phyloP scores from a whole-genome alignment of 805 yeast species.

The Cyberlindnera meyerae region DNA sequence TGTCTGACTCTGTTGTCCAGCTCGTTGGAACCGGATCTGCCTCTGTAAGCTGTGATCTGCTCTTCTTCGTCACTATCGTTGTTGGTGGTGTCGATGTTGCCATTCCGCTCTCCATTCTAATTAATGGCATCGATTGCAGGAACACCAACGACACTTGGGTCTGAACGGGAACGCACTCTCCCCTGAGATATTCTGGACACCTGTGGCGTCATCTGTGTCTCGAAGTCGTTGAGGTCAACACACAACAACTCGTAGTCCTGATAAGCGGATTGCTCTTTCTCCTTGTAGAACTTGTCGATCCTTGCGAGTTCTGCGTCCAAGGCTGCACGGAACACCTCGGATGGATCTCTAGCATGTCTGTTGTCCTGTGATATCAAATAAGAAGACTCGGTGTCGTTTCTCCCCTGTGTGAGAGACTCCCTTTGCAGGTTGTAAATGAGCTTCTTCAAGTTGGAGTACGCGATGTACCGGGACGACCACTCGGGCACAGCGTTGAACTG shows the following conservation, averaged over 20 bases:
- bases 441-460: slow-evolving; percentile 83
- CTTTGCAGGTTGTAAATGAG: slow-evolving; percentile 78
- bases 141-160: slow-evolving; percentile 12
- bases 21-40: slow-evolving; percentile 21
- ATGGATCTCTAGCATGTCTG: slow-evolving; percentile 40
- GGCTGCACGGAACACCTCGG: slow-evolving; percentile 59
- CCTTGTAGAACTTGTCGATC: slow-evolving; percentile 67
- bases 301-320: slow-evolving; percentile 73
- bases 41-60: slow-evolving; percentile 15
- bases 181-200: background rate
- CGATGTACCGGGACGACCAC: slow-evolving; percentile 90
- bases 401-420: slow-evolving; percentile 33
- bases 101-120: background rate
- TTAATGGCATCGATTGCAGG: background rate
- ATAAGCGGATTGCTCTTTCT: slow-evolving; percentile 57
- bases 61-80: slow-evolving; percentile 27
- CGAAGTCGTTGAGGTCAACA: slow-evolving; percentile 62
- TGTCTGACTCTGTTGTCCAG: slow-evolving; percentile 17
- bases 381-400: slow-evolving; percentile 20
- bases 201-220: slow-evolving; percentile 21
- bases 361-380: slow-evolving; percentile 30
- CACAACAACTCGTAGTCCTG: slow-evolving; percentile 51
- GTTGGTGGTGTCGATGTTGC: slow-evolving; percentile 25
- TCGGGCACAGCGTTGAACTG: slow-evolving; percentile 98
- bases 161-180: slow-evolving; percentile 15